Evolutionary conservation across 2,329 filamentous ascomycete species (phyloP).

Genomic region (Calonectria hongkongensis): DNA sequence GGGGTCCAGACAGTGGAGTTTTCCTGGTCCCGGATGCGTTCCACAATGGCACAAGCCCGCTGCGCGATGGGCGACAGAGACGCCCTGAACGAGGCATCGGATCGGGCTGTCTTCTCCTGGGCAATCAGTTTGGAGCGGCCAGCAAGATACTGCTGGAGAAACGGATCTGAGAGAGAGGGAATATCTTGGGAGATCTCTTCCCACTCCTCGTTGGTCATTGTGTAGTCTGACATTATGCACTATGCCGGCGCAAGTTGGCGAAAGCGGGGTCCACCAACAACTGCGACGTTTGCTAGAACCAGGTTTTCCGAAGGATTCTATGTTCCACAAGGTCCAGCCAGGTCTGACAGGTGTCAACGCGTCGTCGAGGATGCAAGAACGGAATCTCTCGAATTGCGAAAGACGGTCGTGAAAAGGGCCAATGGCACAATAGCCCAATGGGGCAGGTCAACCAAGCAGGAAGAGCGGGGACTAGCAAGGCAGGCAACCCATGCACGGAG

Average conservation of each 20-base stretch:
- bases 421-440: constrained; percentile 25
- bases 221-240: constrained; percentile 57
- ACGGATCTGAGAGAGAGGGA: constrained; percentile 78
- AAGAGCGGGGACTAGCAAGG: constrained; percentile 35
- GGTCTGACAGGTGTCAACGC: constrained; percentile 1
- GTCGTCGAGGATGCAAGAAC: constrained; percentile 12
- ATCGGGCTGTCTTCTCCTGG: constrained; percentile 88
- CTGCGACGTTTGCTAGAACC: not conserved
- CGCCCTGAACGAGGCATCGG: constrained; percentile 82
- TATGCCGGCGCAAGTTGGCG: not conserved
- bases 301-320: no score
- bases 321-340: not conserved
- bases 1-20: constrained; percentile 84
- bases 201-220: constrained; percentile 75
- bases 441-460: constrained; percentile 37
- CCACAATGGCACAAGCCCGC: constrained; percentile 87
- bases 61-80: constrained; percentile 86
- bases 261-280: constrained; percentile 5
- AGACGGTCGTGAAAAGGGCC: constrained; percentile 15
- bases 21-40: constrained; percentile 86
- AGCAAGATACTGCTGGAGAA: constrained; percentile 87
- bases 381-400: constrained; percentile 25
- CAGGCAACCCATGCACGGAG: constrained; percentile 4
- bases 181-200: constrained; percentile 74
- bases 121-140: constrained; percentile 85